A percentile compares a stretch with the other conserved stretches of the same genome.
phyloP scores from a whole-genome alignment of 179 eudicot species.

The Drosera spatulata region DNA sequence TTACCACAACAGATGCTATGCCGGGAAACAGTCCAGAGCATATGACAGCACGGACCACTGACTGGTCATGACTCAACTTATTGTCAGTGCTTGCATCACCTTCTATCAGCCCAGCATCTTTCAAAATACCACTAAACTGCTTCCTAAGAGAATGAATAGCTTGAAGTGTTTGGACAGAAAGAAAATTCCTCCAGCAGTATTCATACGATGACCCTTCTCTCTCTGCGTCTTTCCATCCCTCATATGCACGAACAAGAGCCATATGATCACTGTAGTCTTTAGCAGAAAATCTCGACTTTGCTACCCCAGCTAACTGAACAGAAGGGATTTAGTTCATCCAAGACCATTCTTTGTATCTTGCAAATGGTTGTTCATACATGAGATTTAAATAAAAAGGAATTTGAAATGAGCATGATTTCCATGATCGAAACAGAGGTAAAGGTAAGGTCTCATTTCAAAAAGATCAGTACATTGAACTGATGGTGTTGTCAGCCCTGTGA shows the following conservation, averaged over 20 bases:
- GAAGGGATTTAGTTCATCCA: not conserved
- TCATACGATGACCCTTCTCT: slow-evolving; percentile 97
- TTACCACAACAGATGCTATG: slow-evolving; percentile 93
- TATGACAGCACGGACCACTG: slow-evolving; percentile 94
- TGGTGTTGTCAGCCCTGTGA: too few relatives aligned
- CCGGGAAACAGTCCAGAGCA: slow-evolving; percentile 99
- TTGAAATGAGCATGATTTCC: too few relatives aligned
- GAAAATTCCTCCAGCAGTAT: slow-evolving; percentile 98
- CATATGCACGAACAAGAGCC: slow-evolving; percentile 99
- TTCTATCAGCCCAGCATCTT: slow-evolving; percentile 75
- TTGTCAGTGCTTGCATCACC: slow-evolving; percentile 56
- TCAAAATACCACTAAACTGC: slow-evolving; percentile 75
- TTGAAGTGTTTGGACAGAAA: slow-evolving; percentile 95
- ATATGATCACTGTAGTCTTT: slow-evolving; percentile 99
- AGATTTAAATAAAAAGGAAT: too few relatives aligned
- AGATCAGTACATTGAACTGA: too few relatives aligned
- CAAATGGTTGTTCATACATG: not conserved
- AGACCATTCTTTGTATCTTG: not conserved
- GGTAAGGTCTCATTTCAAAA: too few relatives aligned
- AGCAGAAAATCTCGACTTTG: slow-evolving; percentile 96
- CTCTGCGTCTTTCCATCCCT: slow-evolving; percentile 99
- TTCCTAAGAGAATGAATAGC: slow-evolving; percentile 97
- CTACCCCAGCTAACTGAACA: slow-evolving; percentile 87
- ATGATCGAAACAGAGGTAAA: too few relatives aligned
- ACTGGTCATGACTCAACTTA: slow-evolving; percentile 80